Percentiles rank a stretch among this genome's conserved stretches.
Conservation (phyloP, 2,329 filamentous ascomycete species). For the Bipolaris zeicola region DNA sequence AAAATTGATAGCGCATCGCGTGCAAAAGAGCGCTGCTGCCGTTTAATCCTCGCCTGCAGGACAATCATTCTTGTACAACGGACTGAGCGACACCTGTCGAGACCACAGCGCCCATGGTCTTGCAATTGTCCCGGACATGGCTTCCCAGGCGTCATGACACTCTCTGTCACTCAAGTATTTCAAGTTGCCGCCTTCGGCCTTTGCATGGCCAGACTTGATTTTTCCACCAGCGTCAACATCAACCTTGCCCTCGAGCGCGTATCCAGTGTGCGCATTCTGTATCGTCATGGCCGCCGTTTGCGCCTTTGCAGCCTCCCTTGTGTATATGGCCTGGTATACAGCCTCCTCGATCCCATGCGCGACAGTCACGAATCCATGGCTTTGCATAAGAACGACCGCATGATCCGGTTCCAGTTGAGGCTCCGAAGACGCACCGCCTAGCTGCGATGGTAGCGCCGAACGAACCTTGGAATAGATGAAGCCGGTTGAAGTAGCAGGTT, state of each 20-base stretch:
- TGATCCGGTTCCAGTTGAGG: slow-evolving; percentile 43
- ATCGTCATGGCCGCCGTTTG: slow-evolving; percentile 49
- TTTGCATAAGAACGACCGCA: slow-evolving; percentile 49
- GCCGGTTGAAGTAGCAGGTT: slow-evolving; percentile 45
- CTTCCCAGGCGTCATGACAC: slow-evolving; percentile 49
- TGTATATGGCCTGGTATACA: slow-evolving; percentile 54
- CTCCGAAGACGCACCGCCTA: slow-evolving; percentile 39
- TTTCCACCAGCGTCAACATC: slow-evolving; percentile 48
- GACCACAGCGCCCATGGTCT: slow-evolving; percentile 54
- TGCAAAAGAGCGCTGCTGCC: background rate
- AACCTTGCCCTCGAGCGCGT: slow-evolving; percentile 49
- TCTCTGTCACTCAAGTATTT: slow-evolving; percentile 52
- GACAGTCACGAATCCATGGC: slow-evolving; percentile 54
- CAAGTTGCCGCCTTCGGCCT: slow-evolving; percentile 50
- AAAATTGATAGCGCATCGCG: background rate
- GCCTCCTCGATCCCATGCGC: slow-evolving; percentile 52
- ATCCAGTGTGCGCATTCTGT: slow-evolving; percentile 42
- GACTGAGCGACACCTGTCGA: slow-evolving; percentile 48
- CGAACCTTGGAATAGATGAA: slow-evolving; percentile 48
- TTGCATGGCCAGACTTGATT: slow-evolving; percentile 50
- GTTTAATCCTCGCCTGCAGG: slow-evolving; percentile 37
- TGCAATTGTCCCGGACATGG: slow-evolving; percentile 40
- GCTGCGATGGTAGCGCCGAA: slow-evolving; percentile 43
- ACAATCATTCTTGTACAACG: slow-evolving; percentile 50
- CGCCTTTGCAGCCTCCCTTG: slow-evolving; percentile 47